Conservation (phyloP, 2,329 filamentous ascomycete genomes). For the Trichoderma asperellum region DNA sequence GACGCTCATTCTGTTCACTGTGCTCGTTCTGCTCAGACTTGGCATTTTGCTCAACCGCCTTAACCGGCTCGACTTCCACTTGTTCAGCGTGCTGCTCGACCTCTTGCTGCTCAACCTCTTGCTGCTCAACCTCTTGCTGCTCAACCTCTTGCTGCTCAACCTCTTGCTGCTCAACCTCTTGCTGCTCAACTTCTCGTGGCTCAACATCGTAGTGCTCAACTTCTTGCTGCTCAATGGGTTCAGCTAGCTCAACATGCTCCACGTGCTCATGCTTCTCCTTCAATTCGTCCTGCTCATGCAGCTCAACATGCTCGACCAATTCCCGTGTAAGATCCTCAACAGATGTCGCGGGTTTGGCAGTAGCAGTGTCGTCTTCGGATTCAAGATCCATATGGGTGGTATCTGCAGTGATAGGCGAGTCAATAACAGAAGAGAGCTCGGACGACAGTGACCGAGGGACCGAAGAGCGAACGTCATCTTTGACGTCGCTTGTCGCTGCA, state of each 20-base stretch:
- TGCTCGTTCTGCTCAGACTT: conserved; percentile 29
- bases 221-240: background rate
- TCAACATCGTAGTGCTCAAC: background rate
- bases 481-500: conserved; percentile 67
- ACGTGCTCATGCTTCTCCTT: background rate
- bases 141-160: background rate
- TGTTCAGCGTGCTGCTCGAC: background rate
- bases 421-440: conserved; percentile 87
- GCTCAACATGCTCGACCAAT: conserved; percentile 5
- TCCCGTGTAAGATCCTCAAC: conserved; percentile 47
- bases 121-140: background rate
- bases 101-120: background rate
- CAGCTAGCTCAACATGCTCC: background rate
- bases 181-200: background rate
- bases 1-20: conserved; percentile 8
- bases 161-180: background rate
- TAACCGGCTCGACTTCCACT: background rate
- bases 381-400: conserved; percentile 60
- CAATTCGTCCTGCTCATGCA: background rate
- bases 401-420: conserved; percentile 68
- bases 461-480: conserved; percentile 71
- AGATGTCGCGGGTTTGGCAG: conserved; percentile 48
- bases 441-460: conserved; percentile 85
- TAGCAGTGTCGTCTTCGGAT: conserved; percentile 48
- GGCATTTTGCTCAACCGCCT: background rate